Percentiles rank a stretch among this genome's conserved stretches.
phyloP scores from a whole-genome alignment of 805 yeast species.

The Candida ulmi region DNA sequence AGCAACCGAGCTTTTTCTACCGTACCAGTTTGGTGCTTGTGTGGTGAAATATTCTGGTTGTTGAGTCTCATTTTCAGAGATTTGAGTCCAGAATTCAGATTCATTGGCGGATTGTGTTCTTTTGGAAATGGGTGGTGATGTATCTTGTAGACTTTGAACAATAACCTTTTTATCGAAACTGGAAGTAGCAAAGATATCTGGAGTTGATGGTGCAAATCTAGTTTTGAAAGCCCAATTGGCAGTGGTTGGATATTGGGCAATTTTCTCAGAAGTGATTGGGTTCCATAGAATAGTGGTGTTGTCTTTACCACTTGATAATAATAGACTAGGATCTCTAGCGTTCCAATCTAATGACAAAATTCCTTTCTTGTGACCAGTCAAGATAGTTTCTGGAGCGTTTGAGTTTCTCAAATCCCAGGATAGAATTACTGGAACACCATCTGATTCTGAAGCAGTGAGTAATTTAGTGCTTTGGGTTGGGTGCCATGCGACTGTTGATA shows the following conservation, averaged over 20 bases:
- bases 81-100: constrained; percentile 81
- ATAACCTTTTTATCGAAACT: constrained; percentile 80
- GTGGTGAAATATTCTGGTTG: constrained; percentile 65
- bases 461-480: constrained; percentile 83
- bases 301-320: constrained; percentile 91
- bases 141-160: constrained; percentile 86
- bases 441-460: constrained; percentile 82
- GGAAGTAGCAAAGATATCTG: constrained; percentile 85
- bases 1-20: constrained; percentile 62
- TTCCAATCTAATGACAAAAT: constrained; percentile 94
- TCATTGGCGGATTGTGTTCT: constrained; percentile 45
- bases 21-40: constrained; percentile 91
- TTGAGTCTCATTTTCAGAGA: constrained; percentile 60
- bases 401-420: constrained; percentile 95
- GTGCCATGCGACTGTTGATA: constrained; percentile 91
- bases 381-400: constrained; percentile 74
- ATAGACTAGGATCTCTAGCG: constrained; percentile 64
- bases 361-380: constrained; percentile 83
- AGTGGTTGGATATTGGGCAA: constrained; percentile 87
- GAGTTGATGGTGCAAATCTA: constrained; percentile 79
- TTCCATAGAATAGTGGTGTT: constrained; percentile 88
- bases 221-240: constrained; percentile 93
- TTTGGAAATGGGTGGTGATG: constrained; percentile 49
- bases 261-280: constrained; percentile 62
- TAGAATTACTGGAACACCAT: constrained; percentile 70